Evolutionary conservation across 139 green algal genomes (phyloP).

Genomic region (Nannochloris sp.): DNA sequence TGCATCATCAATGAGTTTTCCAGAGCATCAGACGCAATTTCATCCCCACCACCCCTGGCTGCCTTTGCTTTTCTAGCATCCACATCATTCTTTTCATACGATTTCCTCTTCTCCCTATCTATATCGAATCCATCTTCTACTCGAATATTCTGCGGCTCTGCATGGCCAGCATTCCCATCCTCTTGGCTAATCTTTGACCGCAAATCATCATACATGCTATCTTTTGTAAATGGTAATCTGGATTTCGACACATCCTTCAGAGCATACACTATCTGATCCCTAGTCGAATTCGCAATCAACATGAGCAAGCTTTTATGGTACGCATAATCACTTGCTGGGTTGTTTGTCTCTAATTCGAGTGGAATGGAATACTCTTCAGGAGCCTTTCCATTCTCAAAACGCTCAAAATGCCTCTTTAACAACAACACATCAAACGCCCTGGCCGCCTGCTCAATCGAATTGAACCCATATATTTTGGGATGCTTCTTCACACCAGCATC

Average conservation of each 20-base stretch:
- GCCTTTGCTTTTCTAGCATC: slow-evolving; percentile 2
- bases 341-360: slow-evolving; percentile 17
- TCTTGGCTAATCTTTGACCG: neutral
- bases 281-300: neutral
- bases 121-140: neutral
- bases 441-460: slow-evolving; percentile 6
- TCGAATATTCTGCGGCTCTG: neutral
- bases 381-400: neutral
- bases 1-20: too few relatives aligned
- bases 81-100: slow-evolving; percentile 6
- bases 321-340: slow-evolving; percentile 11
- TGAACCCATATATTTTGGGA: slow-evolving; percentile 32
- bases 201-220: slow-evolving; percentile 4
- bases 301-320: slow-evolving; percentile 1
- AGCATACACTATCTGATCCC: slow-evolving; percentile 26
- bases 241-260: slow-evolving; percentile 17
- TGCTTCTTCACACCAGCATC: slow-evolving; percentile 29
- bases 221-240: neutral
- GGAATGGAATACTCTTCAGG: neutral
- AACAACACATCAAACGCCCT: slow-evolving; percentile 29
- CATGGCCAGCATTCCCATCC: neutral
- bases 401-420: slow-evolving; percentile 12
- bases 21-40: too few relatives aligned
- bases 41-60: too few relatives aligned
- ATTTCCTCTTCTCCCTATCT: neutral